A percentile compares a stretch with the other conserved stretches of the same genome.
Conservation (phyloP, 108 stramenopile genomes). For the Ochromonas danica region DNA sequence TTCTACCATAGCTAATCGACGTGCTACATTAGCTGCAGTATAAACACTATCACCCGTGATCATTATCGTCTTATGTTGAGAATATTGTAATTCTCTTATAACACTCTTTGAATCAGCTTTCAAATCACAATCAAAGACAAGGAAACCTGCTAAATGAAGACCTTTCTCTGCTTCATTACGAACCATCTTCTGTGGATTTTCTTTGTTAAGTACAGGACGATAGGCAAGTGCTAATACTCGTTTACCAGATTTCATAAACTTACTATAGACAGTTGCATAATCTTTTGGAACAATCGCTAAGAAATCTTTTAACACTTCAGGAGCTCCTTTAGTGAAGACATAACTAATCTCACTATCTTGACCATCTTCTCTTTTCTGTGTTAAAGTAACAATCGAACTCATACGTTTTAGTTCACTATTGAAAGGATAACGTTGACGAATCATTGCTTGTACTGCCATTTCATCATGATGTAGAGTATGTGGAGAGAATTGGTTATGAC, state of each 20-base stretch:
- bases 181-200: conserved; percentile 6
- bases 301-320: conserved; percentile 74
- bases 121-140: conserved; percentile 86
- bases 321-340: conserved; percentile 83
- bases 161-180: conserved; percentile 60
- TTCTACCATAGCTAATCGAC: conserved; percentile 67
- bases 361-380: not conserved
- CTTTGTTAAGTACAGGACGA: not conserved
- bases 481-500: not conserved
- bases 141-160: conserved; percentile 81
- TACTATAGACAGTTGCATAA: conserved; percentile 68
- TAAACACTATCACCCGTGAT: conserved; percentile 92
- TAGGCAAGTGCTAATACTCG: conserved; percentile 78
- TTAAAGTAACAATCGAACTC: conserved; percentile 61
- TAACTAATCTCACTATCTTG: not conserved
- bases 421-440: conserved; percentile 71
- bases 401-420: conserved; percentile 79
- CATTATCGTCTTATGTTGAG: conserved; percentile 74
- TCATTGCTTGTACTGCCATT: not conserved
- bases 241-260: conserved; percentile 76
- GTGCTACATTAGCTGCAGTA: conserved; percentile 88
- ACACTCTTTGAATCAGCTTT: conserved; percentile 82
- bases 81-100: conserved; percentile 67
- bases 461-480: not conserved
- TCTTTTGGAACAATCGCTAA: conserved; percentile 64